Percentiles rank a stretch among this genome's conserved stretches.
Evolutionary conservation across 805 yeast species (phyloP).

Genomic region (Tetrapisispora arboricola): DNA sequence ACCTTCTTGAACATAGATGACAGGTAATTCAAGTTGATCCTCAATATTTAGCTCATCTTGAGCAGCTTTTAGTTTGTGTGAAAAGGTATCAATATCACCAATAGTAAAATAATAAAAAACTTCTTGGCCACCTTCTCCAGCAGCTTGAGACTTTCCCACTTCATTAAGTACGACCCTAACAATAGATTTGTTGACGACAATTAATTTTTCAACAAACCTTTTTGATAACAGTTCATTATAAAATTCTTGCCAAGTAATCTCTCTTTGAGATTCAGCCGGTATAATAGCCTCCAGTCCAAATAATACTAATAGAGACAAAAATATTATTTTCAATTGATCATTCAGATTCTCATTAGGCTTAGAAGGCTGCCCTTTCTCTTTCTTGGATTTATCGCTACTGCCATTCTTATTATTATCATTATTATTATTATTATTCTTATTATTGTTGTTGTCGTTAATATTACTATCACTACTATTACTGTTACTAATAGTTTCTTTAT

Average conservation of each 20-base stretch:
- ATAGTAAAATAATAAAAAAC: slow-evolving; percentile 51
- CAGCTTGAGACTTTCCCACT: slow-evolving; percentile 42
- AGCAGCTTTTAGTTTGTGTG: slow-evolving; percentile 62
- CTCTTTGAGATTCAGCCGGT: slow-evolving; percentile 31
- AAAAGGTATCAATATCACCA: slow-evolving; percentile 86
- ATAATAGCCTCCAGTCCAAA: slow-evolving; percentile 26
- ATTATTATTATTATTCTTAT: neutral
- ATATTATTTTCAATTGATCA: slow-evolving; percentile 28
- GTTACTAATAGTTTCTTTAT: slow-evolving; percentile 3
- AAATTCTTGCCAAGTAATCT: slow-evolving; percentile 89
- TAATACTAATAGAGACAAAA: slow-evolving; percentile 26
- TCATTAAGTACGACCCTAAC: slow-evolving; percentile 65
- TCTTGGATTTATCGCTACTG: neutral
- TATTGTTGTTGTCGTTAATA: slow-evolving; percentile 7
- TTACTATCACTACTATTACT: slow-evolving; percentile 4
- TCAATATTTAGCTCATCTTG: slow-evolving; percentile 61
- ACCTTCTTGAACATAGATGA: slow-evolving; percentile 65
- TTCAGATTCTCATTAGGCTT: slow-evolving; percentile 22
- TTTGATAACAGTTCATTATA: slow-evolving; percentile 62
- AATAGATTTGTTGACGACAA: slow-evolving; percentile 64
- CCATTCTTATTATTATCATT: slow-evolving; percentile 5
- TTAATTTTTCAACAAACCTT: slow-evolving; percentile 62
- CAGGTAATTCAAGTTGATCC: slow-evolving; percentile 63
- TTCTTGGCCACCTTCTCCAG: slow-evolving; percentile 22
- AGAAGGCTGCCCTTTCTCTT: no score